phyloP scores from a whole-genome alignment of 176 grass and related monocot genomes.

The Lolium multiflorum region DNA sequence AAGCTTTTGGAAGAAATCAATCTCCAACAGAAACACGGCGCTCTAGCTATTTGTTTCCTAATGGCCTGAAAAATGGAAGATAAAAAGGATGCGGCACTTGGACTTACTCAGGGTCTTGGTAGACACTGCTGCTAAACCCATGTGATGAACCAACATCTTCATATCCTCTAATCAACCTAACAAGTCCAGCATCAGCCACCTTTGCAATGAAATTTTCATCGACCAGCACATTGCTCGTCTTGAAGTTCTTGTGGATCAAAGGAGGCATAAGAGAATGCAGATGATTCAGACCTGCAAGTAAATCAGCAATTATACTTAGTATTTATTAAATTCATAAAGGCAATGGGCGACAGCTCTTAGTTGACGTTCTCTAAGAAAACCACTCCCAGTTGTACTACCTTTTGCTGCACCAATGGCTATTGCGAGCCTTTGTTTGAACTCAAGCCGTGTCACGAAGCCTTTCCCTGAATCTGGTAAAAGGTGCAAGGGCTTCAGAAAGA shows the following conservation, averaged over 20 bases:
- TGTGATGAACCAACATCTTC: slow-evolving; percentile 61
- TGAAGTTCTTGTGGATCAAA: slow-evolving; percentile 88
- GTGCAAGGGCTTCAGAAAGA: slow-evolving; percentile 27
- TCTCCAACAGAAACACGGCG: background rate
- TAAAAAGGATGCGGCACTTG: slow-evolving; percentile 7
- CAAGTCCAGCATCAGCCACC: slow-evolving; percentile 84
- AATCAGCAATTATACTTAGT: slow-evolving; percentile 31
- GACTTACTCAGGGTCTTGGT: slow-evolving; percentile 85
- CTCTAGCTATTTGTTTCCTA: slow-evolving; percentile 3
- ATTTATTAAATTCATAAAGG: background rate
- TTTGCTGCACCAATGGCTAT: slow-evolving; percentile 96
- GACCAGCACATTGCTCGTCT: slow-evolving; percentile 93
- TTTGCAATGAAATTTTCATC: slow-evolving; percentile 99
- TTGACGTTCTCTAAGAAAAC: no score
- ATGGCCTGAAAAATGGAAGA: slow-evolving; percentile 30
- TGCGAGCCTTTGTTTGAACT: slow-evolving; percentile 95
- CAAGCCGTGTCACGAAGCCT: slow-evolving; percentile 66
- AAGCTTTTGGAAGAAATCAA: slow-evolving; percentile 17
- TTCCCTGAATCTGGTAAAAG: slow-evolving; percentile 58
- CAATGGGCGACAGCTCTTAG: background rate
- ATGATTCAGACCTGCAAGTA: slow-evolving; percentile 73
- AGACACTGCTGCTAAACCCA: slow-evolving; percentile 59
- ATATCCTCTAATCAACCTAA: slow-evolving; percentile 66
- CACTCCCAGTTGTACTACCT: slow-evolving; percentile 51
- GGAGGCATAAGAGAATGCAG: slow-evolving; percentile 77